A percentile compares a stretch with the other conserved stretches of the same genome.
These are phyloP conservation scores for Buxus sempervirens DNA, from an alignment of 164 flowering plant genomes.

Conservation along the genomic window DNA sequence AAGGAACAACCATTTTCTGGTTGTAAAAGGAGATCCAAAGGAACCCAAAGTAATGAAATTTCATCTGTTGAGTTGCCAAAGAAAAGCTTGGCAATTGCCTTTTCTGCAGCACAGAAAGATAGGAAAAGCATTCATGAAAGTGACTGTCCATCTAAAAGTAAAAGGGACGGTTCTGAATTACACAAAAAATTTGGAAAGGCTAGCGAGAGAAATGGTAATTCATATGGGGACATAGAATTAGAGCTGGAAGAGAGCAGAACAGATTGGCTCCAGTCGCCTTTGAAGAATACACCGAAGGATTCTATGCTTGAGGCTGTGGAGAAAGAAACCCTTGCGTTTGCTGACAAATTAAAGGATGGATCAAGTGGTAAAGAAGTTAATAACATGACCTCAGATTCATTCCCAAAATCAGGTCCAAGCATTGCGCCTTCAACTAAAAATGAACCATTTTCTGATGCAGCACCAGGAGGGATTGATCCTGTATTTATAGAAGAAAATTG, in stretches of 20 bases:
- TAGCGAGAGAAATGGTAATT: conserved; percentile 41
- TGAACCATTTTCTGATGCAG: conserved; percentile 35
- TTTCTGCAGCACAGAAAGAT: conserved; percentile 21
- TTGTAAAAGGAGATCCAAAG: conserved; percentile 41
- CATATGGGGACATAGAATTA: conserved; percentile 47
- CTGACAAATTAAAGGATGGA: conserved; percentile 33
- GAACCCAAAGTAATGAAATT: conserved; percentile 18
- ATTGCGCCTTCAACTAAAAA: conserved; percentile 21
- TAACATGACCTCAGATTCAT: conserved; percentile 25
- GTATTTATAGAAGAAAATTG: conserved; percentile 54
- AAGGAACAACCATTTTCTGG: conserved; percentile 20
- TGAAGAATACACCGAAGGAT: conserved; percentile 31
- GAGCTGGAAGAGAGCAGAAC: conserved; percentile 38
- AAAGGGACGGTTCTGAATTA: conserved; percentile 22
- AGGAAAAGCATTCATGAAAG: conserved; percentile 16
- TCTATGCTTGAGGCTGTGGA: conserved; percentile 27
- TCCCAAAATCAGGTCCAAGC: conserved; percentile 18
- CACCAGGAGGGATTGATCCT: conserved; percentile 35
- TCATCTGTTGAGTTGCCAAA: conserved; percentile 20
- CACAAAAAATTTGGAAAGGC: conserved; percentile 35
- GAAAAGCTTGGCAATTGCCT: conserved; percentile 24
- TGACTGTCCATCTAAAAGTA: conserved; percentile 21
- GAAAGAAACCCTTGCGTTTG: conserved; percentile 20
- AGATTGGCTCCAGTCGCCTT: conserved; percentile 22
- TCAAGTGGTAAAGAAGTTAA: conserved; percentile 29